Evolutionary conservation across 495 filamentous ascomycete species (phyloP).

Genomic region (Rhypophila decipiens): DNA sequence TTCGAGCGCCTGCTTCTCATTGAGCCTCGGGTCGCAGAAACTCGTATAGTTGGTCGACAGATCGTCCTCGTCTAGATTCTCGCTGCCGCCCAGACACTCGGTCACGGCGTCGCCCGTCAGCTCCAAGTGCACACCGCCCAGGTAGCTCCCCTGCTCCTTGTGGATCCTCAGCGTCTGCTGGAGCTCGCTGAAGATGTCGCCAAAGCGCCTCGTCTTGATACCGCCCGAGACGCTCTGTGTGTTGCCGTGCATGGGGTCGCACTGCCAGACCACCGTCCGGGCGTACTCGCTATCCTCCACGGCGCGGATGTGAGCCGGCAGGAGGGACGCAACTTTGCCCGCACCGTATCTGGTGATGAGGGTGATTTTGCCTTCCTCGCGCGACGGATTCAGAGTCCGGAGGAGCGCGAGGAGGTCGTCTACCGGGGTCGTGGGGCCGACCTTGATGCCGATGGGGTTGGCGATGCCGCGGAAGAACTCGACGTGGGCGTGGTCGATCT

Average conservation of each 20-base stretch:
- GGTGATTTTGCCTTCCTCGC: constrained; percentile 84
- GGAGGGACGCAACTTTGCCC: constrained; percentile 57
- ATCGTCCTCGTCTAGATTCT: constrained; percentile 79
- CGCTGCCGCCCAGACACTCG: constrained; percentile 89
- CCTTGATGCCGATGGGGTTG: constrained; percentile 94
- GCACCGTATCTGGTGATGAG: constrained; percentile 94
- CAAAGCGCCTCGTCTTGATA: constrained; percentile 86
- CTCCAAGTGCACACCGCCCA: constrained; percentile 93
- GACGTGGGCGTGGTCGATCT: constrained; percentile 85
- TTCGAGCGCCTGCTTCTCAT: constrained; percentile 96
- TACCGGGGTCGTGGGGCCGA: constrained; percentile 74
- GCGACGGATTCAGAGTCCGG: constrained; percentile 72
- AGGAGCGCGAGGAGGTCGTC: constrained; percentile 70
- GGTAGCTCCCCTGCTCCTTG: constrained; percentile 68
- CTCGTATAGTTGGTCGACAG: constrained; percentile 83
- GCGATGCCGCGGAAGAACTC: constrained; percentile 95
- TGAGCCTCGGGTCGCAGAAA: constrained; percentile 90
- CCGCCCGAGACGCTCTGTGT: constrained; percentile 58
- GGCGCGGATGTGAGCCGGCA: constrained; percentile 78
- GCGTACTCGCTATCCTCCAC: constrained; percentile 64
- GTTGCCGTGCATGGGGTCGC: constrained; percentile 97
- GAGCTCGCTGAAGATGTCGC: constrained; percentile 78
- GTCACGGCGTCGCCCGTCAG: constrained; percentile 94
- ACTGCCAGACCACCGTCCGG: constrained; percentile 89
- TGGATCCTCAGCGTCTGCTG: constrained; percentile 75